Evolutionary conservation across 768 basidiomycete genomes (phyloP), one percentile per base, ranked within the genome.

Genomic region (Floccularia luteovirens): DNA sequence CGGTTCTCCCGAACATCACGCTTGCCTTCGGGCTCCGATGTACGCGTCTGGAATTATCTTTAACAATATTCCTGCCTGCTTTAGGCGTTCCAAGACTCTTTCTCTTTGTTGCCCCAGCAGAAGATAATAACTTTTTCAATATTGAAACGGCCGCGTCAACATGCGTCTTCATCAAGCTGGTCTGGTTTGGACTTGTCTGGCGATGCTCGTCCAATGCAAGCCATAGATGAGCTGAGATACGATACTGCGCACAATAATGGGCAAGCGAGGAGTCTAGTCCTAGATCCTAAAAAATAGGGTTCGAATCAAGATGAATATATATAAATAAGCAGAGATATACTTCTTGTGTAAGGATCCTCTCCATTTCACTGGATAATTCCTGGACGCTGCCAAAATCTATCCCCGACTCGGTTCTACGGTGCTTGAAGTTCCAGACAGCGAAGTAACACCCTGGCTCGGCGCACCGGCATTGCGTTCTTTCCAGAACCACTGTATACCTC

Each of bases 151-250:
- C 82, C 11, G 70, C 60, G 8, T 72, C 75, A 1, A 74, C 63
- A 35, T 79, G 75, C n/a, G 60, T 51, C 5, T 70, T 58, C 30
- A 87, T 67, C 1, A 68, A 50, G 0, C 57, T 41, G 40, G 61
- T 66, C 52, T 75, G 70, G 17, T 71, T 58, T 1, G 58, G 44
- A 40, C 73, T 66, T 6, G 56, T 61, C 4, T 61, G 64, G 11
- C 76, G 72, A 57, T 91, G 87, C 14, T 76, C 70, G 50, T 86
- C 79, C 14, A 92, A 60, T 0, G 81, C 77, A 32, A 77, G 60
- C 79, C 82, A 85, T 19, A 92, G 64, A 49, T 84, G 75, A 0
- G 70, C 63, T 1, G 69, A 58, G 1, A 75, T 68, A 21, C 62
- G 32, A 48, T 81, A 77, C 50, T 84, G 77, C 5, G 48, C 39